A percentile compares a stretch with the other conserved stretches of the same genome.
Conservation (phyloP, 192 early-diverging fungal genomes). For the Lobosporangium transversale region DNA sequence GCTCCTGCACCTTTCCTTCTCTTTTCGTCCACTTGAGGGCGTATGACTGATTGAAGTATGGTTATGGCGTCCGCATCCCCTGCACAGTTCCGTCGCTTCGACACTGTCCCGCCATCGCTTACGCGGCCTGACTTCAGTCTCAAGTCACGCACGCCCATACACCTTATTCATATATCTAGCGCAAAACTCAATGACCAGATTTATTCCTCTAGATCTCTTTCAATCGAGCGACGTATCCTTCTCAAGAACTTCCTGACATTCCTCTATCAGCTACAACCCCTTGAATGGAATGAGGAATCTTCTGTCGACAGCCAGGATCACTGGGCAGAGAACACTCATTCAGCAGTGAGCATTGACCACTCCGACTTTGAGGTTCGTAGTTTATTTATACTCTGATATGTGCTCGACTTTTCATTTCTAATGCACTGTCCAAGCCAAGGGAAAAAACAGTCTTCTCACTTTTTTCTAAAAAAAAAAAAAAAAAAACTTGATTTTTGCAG, state of each 20-base stretch:
- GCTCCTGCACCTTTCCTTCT: background rate
- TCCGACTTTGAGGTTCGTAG: no score
- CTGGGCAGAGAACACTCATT: constrained; percentile 48
- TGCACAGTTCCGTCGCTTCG: background rate
- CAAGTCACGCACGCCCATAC: constrained; percentile 27
- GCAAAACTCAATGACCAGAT: constrained; percentile 34
- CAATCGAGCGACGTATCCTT: constrained; percentile 36
- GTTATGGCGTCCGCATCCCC: background rate
- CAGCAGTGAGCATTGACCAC: constrained; percentile 28
- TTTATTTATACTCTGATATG: no score
- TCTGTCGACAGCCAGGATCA: constrained; percentile 27
- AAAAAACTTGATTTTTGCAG: background rate
- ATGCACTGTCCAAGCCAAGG: no score
- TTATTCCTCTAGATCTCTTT: constrained; percentile 24
- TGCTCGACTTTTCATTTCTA: no score
- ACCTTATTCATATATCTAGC: constrained; percentile 39
- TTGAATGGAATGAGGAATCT: constrained; percentile 28
- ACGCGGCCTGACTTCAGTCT: constrained; percentile 21
- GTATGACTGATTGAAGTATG: no score
- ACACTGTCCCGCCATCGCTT: constrained; percentile 19
- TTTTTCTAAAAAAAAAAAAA: background rate
- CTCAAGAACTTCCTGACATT: constrained; percentile 44
- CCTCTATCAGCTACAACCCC: constrained; percentile 35
- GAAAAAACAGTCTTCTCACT: no score
- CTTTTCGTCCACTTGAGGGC: background rate